phyloP scores from a whole-genome alignment of 805 yeast genomes.

The Kluyveromyces aestuarii region DNA sequence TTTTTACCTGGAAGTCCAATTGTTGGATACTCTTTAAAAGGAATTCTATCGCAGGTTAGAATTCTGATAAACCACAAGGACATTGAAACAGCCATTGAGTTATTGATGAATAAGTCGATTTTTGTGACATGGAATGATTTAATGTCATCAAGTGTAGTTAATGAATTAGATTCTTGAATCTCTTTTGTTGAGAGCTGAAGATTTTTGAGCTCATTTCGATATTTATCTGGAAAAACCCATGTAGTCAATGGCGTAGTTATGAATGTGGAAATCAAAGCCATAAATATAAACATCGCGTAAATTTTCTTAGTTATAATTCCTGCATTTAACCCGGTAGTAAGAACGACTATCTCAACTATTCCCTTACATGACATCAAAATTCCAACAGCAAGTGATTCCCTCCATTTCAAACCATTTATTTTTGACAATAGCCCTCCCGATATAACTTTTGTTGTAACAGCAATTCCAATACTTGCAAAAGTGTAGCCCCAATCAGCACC shows the following conservation, averaged over 20 bases:
- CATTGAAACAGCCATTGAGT: constrained; percentile 1
- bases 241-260: constrained; percentile 70
- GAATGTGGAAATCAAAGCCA: constrained; percentile 74
- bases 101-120: constrained; percentile 4
- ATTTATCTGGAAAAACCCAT: constrained; percentile 49
- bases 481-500: constrained; percentile 77
- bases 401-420: constrained; percentile 52
- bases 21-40: not conserved
- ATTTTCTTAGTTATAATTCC: constrained; percentile 55
- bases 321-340: constrained; percentile 65
- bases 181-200: constrained; percentile 11
- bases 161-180: constrained; percentile 20
- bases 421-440: constrained; percentile 65
- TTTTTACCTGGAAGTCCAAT: constrained; percentile 18
- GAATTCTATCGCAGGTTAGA: constrained; percentile 11
- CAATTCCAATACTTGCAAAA: constrained; percentile 56
- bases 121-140: constrained; percentile 3
- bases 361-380: constrained; percentile 84
- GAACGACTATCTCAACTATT: constrained; percentile 74
- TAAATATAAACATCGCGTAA: constrained; percentile 72
- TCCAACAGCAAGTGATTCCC: constrained; percentile 71
- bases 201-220: constrained; percentile 41
- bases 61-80: constrained; percentile 10
- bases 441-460: constrained; percentile 54
- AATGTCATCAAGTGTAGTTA: constrained; percentile 4